phyloP scores from a whole-genome alignment of 768 basidiomycete genomes.

The Sarcomyxa edulis region DNA sequence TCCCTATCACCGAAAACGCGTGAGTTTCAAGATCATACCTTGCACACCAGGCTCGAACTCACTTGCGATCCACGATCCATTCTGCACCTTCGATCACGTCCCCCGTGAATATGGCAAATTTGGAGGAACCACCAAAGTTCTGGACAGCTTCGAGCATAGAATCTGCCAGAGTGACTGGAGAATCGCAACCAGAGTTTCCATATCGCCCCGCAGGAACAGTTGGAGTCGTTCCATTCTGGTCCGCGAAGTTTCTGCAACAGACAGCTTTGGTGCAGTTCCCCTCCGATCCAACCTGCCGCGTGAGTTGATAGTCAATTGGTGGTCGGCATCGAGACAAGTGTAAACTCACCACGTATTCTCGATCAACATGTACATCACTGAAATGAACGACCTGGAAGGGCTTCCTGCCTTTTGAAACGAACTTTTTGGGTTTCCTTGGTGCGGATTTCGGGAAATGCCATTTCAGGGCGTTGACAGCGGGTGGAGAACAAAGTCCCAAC shows the following conservation, averaged over 20 bases:
- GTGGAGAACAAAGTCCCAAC: slow-evolving; percentile 48
- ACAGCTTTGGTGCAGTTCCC: slow-evolving; percentile 58
- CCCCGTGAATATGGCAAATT: slow-evolving; percentile 59
- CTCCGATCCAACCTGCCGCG: slow-evolving; percentile 41
- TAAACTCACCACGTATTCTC: slow-evolving; percentile 40
- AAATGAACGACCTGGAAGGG: slow-evolving; percentile 58
- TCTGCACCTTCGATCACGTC: slow-evolving; percentile 57
- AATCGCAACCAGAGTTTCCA: slow-evolving; percentile 48
- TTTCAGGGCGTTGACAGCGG: slow-evolving; percentile 36
- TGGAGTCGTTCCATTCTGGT: slow-evolving; percentile 27
- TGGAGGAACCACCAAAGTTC: slow-evolving; percentile 23
- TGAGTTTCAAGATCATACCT: slow-evolving; percentile 39
- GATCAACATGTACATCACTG: slow-evolving; percentile 60
- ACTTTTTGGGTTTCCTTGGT: slow-evolving; percentile 28
- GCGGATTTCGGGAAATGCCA: slow-evolving; percentile 40
- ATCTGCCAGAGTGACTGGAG: slow-evolving; percentile 39
- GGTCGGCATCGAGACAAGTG: neutral
- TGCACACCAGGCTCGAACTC: neutral
- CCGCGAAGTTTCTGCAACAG: slow-evolving; percentile 51
- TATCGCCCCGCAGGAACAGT: slow-evolving; percentile 41
- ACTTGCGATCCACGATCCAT: neutral
- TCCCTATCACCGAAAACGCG: slow-evolving; percentile 34
- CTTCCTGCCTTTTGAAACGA: slow-evolving; percentile 28
- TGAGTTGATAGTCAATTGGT: neutral
- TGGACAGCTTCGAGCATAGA: slow-evolving; percentile 42